phyloP scores from a whole-genome alignment of 2,329 filamentous ascomycete species.

The Phialocephala subalpina region DNA sequence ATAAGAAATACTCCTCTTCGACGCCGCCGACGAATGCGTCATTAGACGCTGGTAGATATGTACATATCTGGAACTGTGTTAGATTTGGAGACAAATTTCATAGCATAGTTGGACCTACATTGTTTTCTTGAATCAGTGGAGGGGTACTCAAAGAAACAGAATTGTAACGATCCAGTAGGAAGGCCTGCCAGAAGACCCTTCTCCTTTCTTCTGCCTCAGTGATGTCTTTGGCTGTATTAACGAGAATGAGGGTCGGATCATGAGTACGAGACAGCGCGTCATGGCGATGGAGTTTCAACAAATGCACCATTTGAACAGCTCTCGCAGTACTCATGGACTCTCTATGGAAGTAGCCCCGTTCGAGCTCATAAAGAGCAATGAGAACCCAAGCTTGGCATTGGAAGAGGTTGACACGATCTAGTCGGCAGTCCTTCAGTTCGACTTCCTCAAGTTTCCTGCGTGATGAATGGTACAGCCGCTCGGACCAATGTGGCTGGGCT shows the following conservation, averaged over 20 bases:
- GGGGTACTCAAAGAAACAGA: constrained; percentile 96
- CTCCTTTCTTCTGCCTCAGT: constrained; percentile 88
- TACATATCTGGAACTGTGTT: constrained; percentile 11
- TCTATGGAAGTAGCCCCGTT: constrained; percentile 91
- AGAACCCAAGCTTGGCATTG: constrained; percentile 85
- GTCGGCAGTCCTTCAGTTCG: constrained; percentile 88
- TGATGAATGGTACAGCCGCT: constrained; percentile 85
- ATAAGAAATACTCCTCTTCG: constrained; percentile 16
- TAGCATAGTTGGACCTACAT: constrained; percentile 61
- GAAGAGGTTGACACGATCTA: constrained; percentile 81
- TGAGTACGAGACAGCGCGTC: constrained; percentile 84
- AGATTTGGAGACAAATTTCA: not conserved
- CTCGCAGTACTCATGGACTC: constrained; percentile 90
- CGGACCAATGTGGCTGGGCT: constrained; percentile 77
- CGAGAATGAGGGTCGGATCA: constrained; percentile 62
- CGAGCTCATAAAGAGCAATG: constrained; percentile 87
- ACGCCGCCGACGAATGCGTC: constrained; percentile 13
- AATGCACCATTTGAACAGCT: constrained; percentile 77
- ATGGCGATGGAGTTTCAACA: constrained; percentile 88
- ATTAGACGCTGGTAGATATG: constrained; percentile 20
- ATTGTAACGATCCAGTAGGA: constrained; percentile 86
- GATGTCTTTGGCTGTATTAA: constrained; percentile 86
- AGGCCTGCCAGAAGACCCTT: constrained; percentile 91
- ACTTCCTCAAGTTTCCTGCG: constrained; percentile 88
- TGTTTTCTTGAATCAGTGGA: constrained; percentile 86